Percentiles rank a stretch among this genome's conserved stretches.
These are phyloP conservation scores for Tolypocladium sp. DNA, from an alignment of 2,329 filamentous ascomycete genomes.

Conservation along the genomic window DNA sequence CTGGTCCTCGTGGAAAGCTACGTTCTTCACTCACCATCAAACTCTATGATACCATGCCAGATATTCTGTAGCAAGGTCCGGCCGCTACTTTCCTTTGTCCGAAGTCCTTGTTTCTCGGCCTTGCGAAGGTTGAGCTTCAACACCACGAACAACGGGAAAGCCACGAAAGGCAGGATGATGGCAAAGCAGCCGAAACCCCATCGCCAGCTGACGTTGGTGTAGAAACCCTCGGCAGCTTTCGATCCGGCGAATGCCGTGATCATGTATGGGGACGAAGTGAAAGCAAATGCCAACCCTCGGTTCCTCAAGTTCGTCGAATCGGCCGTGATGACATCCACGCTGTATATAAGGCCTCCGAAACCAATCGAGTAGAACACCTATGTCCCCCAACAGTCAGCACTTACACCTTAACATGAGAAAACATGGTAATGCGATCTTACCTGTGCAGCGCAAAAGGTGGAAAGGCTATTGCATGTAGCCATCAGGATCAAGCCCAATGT, in stretches of 20 bases:
- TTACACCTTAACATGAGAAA: no score
- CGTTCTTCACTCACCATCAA: slow-evolving; percentile 34
- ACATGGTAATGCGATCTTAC: slow-evolving; percentile 7
- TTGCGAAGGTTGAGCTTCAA: slow-evolving; percentile 46
- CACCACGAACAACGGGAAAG: slow-evolving; percentile 44
- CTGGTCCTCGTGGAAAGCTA: no score
- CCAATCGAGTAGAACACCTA: slow-evolving; percentile 55
- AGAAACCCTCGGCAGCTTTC: slow-evolving; percentile 20
- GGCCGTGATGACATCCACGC: slow-evolving; percentile 55
- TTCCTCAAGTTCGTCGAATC: slow-evolving; percentile 42
- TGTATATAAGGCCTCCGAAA: slow-evolving; percentile 49
- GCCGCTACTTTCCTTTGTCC: slow-evolving; percentile 25
- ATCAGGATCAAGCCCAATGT: slow-evolving; percentile 47
- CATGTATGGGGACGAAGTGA: slow-evolving; percentile 33
- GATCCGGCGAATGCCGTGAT: slow-evolving; percentile 34
- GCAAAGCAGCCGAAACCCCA: slow-evolving; percentile 49
- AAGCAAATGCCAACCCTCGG: slow-evolving; percentile 26
- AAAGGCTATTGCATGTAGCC: slow-evolving; percentile 40
- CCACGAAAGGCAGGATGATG: slow-evolving; percentile 45
- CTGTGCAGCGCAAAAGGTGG: slow-evolving; percentile 42
- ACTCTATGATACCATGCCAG: slow-evolving; percentile 42
- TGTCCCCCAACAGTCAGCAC: no score
- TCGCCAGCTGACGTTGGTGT: slow-evolving; percentile 21
- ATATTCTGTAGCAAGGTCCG: slow-evolving; percentile 38
- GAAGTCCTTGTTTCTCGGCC: slow-evolving; percentile 41